Conservation (phyloP, 208 protist species). For the Herpetomonas samuelpessoai region DNA sequence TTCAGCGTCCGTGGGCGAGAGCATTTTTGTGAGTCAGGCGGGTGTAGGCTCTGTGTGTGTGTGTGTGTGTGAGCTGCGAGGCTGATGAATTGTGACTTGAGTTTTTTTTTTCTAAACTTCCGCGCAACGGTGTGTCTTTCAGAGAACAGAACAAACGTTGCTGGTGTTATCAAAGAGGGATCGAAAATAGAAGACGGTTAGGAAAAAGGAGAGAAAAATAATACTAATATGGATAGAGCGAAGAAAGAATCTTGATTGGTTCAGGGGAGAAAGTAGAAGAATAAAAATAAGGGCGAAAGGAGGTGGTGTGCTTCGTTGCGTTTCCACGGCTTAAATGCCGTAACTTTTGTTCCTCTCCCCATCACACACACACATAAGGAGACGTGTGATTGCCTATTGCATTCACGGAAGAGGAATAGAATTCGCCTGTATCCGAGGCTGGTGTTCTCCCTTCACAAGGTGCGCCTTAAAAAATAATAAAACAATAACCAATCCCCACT, state of each 20-base stretch:
- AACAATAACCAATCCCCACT: too few species aligned
- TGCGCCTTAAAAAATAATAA: too few species aligned
- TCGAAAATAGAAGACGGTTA: constrained; percentile 3
- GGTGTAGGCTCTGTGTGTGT: constrained; percentile 2
- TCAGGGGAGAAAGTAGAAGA: neutral
- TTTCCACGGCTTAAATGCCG: too few species aligned
- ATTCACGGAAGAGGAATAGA: too few species aligned
- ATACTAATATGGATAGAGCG: constrained; percentile 7
- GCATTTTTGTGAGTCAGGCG: constrained; percentile 5
- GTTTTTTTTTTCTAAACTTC: neutral
- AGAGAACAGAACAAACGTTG: too few species aligned
- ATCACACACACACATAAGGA: too few species aligned
- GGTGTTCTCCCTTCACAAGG: too few species aligned
- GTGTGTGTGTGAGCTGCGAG: neutral
- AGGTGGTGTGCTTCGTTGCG: too few species aligned
- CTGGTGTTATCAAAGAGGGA: neutral
- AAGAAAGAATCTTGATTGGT: neutral
- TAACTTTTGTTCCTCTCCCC: too few species aligned
- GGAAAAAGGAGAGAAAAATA: constrained; percentile 6
- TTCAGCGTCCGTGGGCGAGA: constrained; percentile 15
- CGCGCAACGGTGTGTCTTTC: too few species aligned
- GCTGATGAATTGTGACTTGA: neutral
- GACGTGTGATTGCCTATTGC: too few species aligned
- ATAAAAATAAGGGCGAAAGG: neutral
- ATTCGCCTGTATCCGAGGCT: too few species aligned